Base-by-base conservation (phyloP, 352 stramenopile species). In the Phytopythium sindhum region DNA sequence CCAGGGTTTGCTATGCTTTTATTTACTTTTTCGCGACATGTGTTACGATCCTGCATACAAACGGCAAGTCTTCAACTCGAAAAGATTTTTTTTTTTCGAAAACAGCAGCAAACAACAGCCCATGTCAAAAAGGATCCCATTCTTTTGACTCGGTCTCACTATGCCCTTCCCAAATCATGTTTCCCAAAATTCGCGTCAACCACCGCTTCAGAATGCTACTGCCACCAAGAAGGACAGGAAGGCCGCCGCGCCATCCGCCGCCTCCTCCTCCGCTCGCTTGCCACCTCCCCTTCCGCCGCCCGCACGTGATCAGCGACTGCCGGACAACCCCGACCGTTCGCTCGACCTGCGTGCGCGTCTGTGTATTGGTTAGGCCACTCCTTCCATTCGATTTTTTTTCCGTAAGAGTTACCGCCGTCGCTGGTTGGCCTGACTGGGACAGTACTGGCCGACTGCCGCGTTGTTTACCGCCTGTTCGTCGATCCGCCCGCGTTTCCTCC, bases 381-480 rank as follows among this genome's bases (percentile, higher is more conserved):
- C 42, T 50, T 50, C 42, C 42, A 50, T 50, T 50, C 42, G 42
- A 50, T 50, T 50, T 50, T 50, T 50, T n/a, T 50, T 23, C n/a
- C n/a, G 42, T 23, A 6, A 50, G 42, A 2, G 42, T 26, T 47
- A 19, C 42, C 7, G 42, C 41, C 17, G 41, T n/a, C 41, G 17
- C 17, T 45, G 41, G 4, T 10, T 39, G 33, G 33, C 14, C 7
- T 6, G 6, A n/a, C 12, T 44, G 15, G 4, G 7, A 19, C 39
- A 21, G 39, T 21, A 14, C 15, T 1, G 12, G 15, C 9, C 11
- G 42, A 50, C 42, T 50, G 42, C 21, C 42, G 42, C 42, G 26
- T 50, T 50, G 42, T 50, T 26, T 50, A 50, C 42, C 42, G 19
- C 8, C 33, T 15, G 33, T 39, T 21, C 19, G 41, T 12, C 39